These are phyloP conservation scores for Lasiodiplodia hormozganensis DNA, from an alignment of 2,329 filamentous ascomycete species.

Conservation along the genomic window DNA sequence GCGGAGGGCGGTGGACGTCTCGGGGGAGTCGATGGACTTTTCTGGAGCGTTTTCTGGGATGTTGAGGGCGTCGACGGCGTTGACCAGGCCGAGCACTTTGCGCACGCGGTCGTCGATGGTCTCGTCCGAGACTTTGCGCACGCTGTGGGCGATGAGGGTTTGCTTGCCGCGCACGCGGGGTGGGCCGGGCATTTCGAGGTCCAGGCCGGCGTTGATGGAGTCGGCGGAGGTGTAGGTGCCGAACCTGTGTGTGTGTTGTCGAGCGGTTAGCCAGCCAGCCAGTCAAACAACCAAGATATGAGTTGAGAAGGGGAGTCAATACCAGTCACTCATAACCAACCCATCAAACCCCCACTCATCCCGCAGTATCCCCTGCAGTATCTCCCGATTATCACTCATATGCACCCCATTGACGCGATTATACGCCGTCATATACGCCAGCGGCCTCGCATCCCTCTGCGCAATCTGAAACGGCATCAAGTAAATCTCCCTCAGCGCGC, in stretches of 20 bases:
- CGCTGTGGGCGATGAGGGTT: conserved; percentile 26
- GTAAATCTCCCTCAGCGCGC: conserved; percentile 65
- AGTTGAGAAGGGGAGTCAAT: too few species aligned
- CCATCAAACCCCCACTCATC: conserved; percentile 77
- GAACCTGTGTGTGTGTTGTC: conserved; percentile 59
- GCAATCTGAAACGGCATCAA: conserved; percentile 71
- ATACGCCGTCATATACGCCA: conserved; percentile 76
- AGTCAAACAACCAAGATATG: too few species aligned
- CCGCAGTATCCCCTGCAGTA: conserved; percentile 71
- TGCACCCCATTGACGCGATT: conserved; percentile 76
- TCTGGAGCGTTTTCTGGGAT: conserved; percentile 64
- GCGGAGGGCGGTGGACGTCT: conserved; percentile 67
- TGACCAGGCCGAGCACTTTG: conserved; percentile 67
- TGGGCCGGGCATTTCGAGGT: conserved; percentile 49
- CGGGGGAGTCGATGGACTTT: conserved; percentile 63
- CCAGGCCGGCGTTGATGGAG: conserved; percentile 45
- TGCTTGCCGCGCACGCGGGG: conserved; percentile 52
- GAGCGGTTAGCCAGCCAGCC: too few species aligned
- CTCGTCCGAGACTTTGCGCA: conserved; percentile 62
- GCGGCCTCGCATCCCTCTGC: conserved; percentile 72
- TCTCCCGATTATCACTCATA: conserved; percentile 68
- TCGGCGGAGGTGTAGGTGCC: conserved; percentile 46
- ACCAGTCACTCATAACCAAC: conserved; percentile 71
- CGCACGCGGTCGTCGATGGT: conserved; percentile 41
- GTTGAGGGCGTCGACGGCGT: conserved; percentile 67